Conservation (phyloP, 495 filamentous ascomycete genomes). For the Pyronema omphalodes region DNA sequence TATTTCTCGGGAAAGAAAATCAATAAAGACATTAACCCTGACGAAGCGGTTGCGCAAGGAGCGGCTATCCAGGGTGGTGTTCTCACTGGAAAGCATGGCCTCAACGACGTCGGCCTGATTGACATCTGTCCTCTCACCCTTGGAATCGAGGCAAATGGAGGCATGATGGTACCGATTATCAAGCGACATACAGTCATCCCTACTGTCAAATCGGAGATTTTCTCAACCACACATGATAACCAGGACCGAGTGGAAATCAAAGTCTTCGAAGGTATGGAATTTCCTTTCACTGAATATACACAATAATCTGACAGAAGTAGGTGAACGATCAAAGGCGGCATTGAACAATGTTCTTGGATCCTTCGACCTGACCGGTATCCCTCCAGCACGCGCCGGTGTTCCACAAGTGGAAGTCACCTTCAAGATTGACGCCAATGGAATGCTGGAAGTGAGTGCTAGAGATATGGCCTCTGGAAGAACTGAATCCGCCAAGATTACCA, state of each 20-base stretch:
- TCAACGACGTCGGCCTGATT: conserved; percentile 67
- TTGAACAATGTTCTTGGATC: conserved; percentile 93
- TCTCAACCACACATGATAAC: conserved; percentile 94
- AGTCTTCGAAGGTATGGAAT: conserved; percentile 63
- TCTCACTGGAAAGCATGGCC: conserved; percentile 65
- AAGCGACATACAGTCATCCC: conserved; percentile 87
- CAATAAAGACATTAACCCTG: conserved; percentile 94
- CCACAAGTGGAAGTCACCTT: conserved; percentile 97
- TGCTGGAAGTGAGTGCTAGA: conserved; percentile 80
- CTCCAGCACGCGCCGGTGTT: conserved; percentile 82
- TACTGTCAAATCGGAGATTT: conserved; percentile 91
- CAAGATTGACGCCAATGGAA: conserved; percentile 92
- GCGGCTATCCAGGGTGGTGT: conserved; percentile 94
- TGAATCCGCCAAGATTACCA: conserved; percentile 91
- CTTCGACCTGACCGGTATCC: conserved; percentile 91
- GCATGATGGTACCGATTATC: conserved; percentile 95
- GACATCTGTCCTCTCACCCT: conserved; percentile 95
- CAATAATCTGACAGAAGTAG: neutral
- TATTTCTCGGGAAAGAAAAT: conserved; percentile 86
- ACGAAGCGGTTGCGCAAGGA: conserved; percentile 93
- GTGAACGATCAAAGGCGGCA: conserved; percentile 81
- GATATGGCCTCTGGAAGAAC: conserved; percentile 94
- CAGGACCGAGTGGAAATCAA: conserved; percentile 93
- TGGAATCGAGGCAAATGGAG: conserved; percentile 93
- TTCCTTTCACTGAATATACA: neutral